A percentile compares a stretch with the other conserved stretches of the same genome.
phyloP scores from a whole-genome alignment of 208 protist genomes.

The Histomonas meleagridis region DNA sequence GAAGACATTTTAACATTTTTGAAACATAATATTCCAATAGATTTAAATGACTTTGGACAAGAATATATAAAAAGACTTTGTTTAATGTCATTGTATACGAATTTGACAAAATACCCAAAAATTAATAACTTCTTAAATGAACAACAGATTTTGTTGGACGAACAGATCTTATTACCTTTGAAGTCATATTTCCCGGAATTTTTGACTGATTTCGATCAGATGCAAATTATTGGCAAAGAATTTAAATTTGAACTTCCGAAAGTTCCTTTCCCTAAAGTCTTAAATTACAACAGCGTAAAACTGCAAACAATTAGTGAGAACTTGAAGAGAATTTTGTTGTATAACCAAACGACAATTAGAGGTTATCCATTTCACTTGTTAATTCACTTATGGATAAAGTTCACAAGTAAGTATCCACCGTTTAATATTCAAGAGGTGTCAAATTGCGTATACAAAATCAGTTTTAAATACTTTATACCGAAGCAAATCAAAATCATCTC shows the following conservation, averaged over 20 bases:
- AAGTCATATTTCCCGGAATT: background rate
- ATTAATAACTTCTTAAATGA: background rate
- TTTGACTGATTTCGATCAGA: background rate
- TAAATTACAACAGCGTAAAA: background rate
- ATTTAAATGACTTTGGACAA: background rate
- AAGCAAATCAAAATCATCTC: too few relatives aligned
- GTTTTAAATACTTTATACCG: too few relatives aligned
- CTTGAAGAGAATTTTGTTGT: background rate
- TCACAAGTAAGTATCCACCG: background rate
- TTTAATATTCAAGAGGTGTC: background rate
- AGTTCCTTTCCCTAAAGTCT: background rate
- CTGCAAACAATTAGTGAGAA: background rate
- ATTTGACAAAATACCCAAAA: background rate
- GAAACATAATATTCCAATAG: background rate
- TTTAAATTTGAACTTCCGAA: background rate
- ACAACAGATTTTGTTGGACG: background rate
- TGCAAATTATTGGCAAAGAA: background rate
- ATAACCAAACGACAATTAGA: background rate
- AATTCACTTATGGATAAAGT: background rate
- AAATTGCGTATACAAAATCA: too few relatives aligned
- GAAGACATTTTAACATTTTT: background rate
- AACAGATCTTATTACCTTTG: background rate
- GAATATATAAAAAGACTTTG: background rate
- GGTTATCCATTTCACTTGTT: constrained; percentile 25
- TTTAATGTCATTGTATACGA: background rate